phyloP scores from a whole-genome alignment of 2,329 filamentous ascomycete species.

The Lasiodiplodia sp. region DNA sequence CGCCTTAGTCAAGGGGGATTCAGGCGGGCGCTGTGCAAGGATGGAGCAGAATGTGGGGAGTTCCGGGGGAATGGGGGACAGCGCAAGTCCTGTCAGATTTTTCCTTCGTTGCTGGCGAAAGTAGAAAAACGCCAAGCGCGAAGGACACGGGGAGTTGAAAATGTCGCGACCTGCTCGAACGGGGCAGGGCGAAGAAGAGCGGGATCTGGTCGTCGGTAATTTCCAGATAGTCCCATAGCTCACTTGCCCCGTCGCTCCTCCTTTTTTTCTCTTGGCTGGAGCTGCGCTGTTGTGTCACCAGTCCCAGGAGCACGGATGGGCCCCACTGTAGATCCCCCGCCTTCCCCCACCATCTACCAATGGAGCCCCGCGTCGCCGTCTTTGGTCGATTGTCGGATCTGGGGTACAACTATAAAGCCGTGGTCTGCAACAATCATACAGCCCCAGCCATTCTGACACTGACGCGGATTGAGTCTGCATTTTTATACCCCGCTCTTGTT shows the following conservation, averaged over 20 bases:
- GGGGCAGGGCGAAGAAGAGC: too few relatives aligned
- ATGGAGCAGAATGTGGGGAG: neutral
- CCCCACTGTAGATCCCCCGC: slow-evolving; percentile 23
- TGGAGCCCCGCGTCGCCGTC: neutral
- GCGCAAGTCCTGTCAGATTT: too few relatives aligned
- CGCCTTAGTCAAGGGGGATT: neutral
- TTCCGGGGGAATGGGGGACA: too few relatives aligned
- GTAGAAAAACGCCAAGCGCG: too few relatives aligned
- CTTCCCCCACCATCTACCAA: neutral
- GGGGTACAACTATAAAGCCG: slow-evolving; percentile 2
- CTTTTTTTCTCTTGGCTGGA: neutral
- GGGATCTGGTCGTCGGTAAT: too few relatives aligned
- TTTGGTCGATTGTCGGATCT: neutral
- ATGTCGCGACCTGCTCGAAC: too few relatives aligned
- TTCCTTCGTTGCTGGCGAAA: too few relatives aligned
- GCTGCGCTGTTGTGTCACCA: neutral
- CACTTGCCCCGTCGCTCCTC: neutral
- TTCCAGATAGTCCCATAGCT: neutral
- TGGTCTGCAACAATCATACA: neutral
- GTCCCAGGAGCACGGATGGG: slow-evolving; percentile 12
- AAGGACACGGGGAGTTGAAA: too few relatives aligned
- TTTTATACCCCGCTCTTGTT: neutral
- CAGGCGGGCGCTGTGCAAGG: neutral
- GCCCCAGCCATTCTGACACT: neutral
- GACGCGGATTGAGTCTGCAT: neutral